These are phyloP conservation scores for Trametes polyzona DNA, from an alignment of 1,284 basidiomycete species.

Conservation along the genomic window DNA sequence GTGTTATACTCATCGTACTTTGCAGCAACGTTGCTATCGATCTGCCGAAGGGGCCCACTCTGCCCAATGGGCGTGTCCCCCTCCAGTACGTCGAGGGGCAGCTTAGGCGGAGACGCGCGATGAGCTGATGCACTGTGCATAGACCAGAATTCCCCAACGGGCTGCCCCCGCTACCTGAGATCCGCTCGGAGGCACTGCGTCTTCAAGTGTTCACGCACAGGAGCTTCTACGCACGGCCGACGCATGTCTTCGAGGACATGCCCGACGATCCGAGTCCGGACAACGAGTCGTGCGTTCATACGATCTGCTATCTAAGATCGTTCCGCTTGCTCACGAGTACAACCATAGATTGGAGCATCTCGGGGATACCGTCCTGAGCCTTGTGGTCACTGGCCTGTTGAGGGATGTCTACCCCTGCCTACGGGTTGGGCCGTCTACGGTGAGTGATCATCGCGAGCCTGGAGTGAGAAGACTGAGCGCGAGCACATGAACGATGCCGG, in stretches of 20 bases:
- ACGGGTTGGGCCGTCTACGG: conserved; percentile 77
- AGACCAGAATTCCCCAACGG: conserved; percentile 35
- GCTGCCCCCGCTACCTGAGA: conserved; percentile 55
- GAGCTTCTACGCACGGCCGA: conserved; percentile 65
- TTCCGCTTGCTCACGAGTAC: background rate
- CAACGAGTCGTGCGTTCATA: conserved; percentile 66
- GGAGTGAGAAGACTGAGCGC: background rate
- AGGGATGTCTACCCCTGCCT: conserved; percentile 65
- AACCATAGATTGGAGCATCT: conserved; percentile 66
- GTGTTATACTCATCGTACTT: background rate
- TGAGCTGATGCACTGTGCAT: background rate
- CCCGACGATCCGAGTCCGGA: conserved; percentile 72
- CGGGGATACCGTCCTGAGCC: conserved; percentile 70
- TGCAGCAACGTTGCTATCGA: background rate
- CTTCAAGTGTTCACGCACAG: conserved; percentile 74
- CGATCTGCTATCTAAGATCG: background rate
- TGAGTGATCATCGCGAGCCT: conserved; percentile 36
- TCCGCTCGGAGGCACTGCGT: conserved; percentile 47
- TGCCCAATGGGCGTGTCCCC: conserved; percentile 22
- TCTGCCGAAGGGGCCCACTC: conserved; percentile 7
- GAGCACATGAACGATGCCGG: background rate
- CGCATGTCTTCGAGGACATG: conserved; percentile 73
- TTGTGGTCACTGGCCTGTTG: conserved; percentile 67
- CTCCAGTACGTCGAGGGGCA: conserved; percentile 19
- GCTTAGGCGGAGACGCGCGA: background rate